Evolutionary conservation across 2,329 filamentous ascomycete genomes (phyloP).

Genomic region (Penicillium sp.): DNA sequence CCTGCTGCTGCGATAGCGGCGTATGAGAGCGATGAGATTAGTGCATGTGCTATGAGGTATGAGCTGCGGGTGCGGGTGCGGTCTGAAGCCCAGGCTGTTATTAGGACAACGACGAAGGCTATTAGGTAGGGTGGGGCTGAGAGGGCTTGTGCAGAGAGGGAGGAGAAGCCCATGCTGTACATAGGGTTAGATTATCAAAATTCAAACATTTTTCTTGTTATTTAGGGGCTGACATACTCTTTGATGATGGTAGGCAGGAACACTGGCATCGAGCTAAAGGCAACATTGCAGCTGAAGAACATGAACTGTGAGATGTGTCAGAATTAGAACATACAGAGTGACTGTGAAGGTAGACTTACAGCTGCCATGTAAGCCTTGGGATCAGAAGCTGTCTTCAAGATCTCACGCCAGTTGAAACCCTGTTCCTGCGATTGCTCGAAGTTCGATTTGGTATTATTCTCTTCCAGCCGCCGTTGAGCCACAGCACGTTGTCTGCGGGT

Average conservation of each 20-base stretch:
- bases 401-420: conserved; percentile 56
- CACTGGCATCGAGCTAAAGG: conserved; percentile 82
- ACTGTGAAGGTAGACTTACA: conserved; percentile 31
- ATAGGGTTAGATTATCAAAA: neutral
- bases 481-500: conserved; percentile 65
- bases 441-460: conserved; percentile 41
- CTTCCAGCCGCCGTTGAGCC: conserved; percentile 65
- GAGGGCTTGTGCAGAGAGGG: conserved; percentile 70
- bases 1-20: conserved; percentile 60
- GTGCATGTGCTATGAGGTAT: conserved; percentile 68
- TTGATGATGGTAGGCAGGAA: conserved; percentile 80
- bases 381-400: conserved; percentile 61
- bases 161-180: conserved; percentile 67
- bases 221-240: conserved; percentile 46
- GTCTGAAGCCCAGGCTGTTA: conserved; percentile 73
- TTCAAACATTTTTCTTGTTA: neutral
- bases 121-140: conserved; percentile 78
- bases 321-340: neutral
- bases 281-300: conserved; percentile 85
- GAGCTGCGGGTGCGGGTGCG: conserved; percentile 60
- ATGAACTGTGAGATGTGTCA: conserved; percentile 51
- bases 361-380: conserved; percentile 74
- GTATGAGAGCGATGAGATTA: conserved; percentile 65
- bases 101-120: conserved; percentile 69
- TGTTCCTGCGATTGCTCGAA: conserved; percentile 30